Base-by-base conservation (phyloP, 768 basidiomycete genomes). In the Paxillus rubicundulus region DNA sequence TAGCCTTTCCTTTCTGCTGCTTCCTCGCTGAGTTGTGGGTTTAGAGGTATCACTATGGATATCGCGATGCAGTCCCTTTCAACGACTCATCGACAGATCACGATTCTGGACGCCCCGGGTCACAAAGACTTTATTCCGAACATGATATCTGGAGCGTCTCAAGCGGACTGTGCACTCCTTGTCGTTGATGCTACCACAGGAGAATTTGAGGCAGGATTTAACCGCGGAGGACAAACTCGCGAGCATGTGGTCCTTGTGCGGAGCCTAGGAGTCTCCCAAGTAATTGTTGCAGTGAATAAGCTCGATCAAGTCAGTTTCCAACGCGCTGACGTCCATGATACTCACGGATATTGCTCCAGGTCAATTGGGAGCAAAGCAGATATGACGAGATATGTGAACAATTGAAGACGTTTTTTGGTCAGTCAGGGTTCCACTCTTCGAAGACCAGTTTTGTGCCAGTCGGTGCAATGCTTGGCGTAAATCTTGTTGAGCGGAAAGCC, bases 71-170 rank as follows among this genome's bases (percentile, higher is more conserved):
- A 94, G 62, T 82, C 85, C 40, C 75, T 92, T 53, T 68, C 78
- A 5, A 98, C 94, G 0, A 73, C 82, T 0, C 79, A 86, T 57
- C 80, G 89, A 45, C 80, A 84, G 56, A 85, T 98, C 58, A 97
- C 93, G 2, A 82, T 99, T n/a, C 81, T 99, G 28, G 97, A 99
- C 62, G 96, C 96, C 0, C 97, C 97, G 0, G 97, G 97, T 0
- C 97, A 99, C 70, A 88, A 86, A 58, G 97, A 99, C 64, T 98
- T 98, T 61, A 89, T 99, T 56, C 97, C 97, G 1, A 98, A 98
- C 66, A 98, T 98, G 96, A 99, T 99, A 47, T 98, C 95, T 0
- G 97, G 97, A 1, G 96, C 97, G 7, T 86, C 95, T 2, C 97
- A 98, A 70, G 97, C 96, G 0, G 97, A 98, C 60, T 92, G 92